These are phyloP conservation scores for Daldinia childiae DNA, from an alignment of 495 filamentous ascomycete species.

Conservation along the genomic window DNA sequence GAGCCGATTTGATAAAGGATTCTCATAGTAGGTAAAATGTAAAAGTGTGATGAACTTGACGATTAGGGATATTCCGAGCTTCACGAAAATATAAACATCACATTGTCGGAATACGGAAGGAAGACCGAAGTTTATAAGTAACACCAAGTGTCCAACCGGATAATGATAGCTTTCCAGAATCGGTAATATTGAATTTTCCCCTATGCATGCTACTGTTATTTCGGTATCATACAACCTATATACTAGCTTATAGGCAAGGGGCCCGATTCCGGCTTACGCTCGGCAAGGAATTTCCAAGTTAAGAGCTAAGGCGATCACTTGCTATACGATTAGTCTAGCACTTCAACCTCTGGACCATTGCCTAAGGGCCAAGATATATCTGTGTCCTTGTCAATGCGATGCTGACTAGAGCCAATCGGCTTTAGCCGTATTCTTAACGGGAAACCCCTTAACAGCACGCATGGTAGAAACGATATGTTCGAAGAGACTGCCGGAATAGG, in stretches of 20 bases:
- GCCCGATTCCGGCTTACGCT: not conserved
- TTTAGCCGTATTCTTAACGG: constrained; percentile 5
- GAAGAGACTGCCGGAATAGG: not conserved
- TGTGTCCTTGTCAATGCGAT: constrained; percentile 20
- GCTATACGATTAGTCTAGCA: not conserved
- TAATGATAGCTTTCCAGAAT: not conserved
- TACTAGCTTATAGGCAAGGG: not conserved
- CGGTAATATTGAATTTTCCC: not conserved
- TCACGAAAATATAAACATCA: not conserved
- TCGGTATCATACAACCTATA: not conserved
- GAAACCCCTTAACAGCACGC: not conserved
- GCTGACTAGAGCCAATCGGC: constrained; percentile 7
- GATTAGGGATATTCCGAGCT: not conserved
- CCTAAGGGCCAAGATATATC: constrained; percentile 14
- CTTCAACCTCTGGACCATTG: not conserved
- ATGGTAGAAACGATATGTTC: not conserved
- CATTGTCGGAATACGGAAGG: not conserved
- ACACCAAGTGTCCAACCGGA: not conserved
- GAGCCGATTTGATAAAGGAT: not conserved
- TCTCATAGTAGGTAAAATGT: not conserved
- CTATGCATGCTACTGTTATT: constrained; percentile 2
- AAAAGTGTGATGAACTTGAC: not conserved
- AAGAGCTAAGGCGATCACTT: constrained; percentile 8
- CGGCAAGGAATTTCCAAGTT: not conserved
- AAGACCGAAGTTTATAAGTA: not conserved